These are phyloP conservation scores for Chrysoporthe puriensis DNA, from an alignment of 2,329 filamentous ascomycete genomes.

Conservation along the genomic window DNA sequence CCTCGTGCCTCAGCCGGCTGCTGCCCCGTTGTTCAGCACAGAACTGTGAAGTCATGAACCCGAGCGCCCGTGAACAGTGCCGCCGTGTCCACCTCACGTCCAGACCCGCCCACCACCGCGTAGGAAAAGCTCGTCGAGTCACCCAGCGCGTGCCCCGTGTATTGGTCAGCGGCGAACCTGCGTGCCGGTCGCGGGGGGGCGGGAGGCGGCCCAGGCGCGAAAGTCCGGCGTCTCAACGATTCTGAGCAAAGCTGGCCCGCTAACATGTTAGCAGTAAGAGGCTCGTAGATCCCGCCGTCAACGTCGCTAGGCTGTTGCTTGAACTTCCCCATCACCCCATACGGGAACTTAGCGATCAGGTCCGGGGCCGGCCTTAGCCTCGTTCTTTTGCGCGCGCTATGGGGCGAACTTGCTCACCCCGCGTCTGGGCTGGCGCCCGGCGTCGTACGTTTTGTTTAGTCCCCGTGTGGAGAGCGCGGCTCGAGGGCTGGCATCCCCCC, in stretches of 20 bases:
- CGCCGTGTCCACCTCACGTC: too few relatives aligned
- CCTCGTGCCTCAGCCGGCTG: neutral
- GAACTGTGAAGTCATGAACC: neutral
- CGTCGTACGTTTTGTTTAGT: neutral
- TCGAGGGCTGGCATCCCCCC: neutral
- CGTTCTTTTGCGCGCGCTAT: neutral
- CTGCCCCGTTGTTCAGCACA: neutral
- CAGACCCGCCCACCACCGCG: neutral
- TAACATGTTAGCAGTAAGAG: neutral
- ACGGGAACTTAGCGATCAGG: neutral
- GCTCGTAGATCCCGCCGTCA: neutral
- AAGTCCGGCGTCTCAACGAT: neutral
- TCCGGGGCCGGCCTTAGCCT: neutral
- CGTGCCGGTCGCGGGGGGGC: neutral
- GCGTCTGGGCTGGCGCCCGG: neutral
- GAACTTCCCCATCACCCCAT: neutral
- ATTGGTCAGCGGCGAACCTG: neutral
- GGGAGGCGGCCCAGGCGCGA: neutral
- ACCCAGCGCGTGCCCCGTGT: neutral
- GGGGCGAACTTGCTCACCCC: neutral
- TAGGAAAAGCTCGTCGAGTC: neutral
- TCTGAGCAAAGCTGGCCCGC: neutral
- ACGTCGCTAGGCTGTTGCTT: neutral
- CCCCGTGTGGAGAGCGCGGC: neutral
- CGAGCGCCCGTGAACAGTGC: neutral